Evolutionary conservation across 176 grass and related monocot species (phyloP).

Genomic region (Neostapfia colusana): DNA sequence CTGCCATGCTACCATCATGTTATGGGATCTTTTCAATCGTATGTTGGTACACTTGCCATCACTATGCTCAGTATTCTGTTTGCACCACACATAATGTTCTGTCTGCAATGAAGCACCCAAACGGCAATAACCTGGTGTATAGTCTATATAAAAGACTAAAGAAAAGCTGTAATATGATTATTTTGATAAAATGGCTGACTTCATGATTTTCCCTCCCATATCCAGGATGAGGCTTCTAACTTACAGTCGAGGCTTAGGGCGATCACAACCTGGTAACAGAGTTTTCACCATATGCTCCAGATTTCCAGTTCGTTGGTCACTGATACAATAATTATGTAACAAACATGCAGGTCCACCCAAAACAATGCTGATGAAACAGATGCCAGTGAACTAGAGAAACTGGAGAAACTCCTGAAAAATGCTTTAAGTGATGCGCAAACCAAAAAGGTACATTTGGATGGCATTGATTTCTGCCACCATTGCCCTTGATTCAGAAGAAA

Average conservation of each 20-base stretch:
- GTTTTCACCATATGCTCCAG: not conserved
- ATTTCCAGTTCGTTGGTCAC: not conserved
- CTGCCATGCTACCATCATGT: not conserved
- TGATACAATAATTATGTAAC: not conserved
- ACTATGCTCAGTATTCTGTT: not conserved
- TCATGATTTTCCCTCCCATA: conserved; percentile 7
- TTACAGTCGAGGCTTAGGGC: conserved; percentile 40
- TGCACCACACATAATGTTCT: not conserved
- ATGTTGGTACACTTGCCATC: not conserved
- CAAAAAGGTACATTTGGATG: conserved; percentile 43
- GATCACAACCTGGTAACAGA: conserved; percentile 50
- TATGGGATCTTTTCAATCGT: not conserved
- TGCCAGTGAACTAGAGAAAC: conserved; percentile 35
- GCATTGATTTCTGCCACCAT: not conserved
- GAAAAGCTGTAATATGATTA: not conserved
- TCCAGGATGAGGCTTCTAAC: conserved; percentile 30
- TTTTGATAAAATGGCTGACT: conserved; percentile 33
- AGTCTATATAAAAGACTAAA: not conserved
- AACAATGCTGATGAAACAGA: conserved; percentile 40
- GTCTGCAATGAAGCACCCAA: not conserved
- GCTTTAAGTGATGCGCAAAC: conserved; percentile 40
- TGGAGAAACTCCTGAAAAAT: conserved; percentile 50
- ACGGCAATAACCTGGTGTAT: not conserved
- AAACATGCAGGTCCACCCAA: conserved; percentile 42
- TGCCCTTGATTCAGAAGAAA: not conserved